Base-by-base conservation (phyloP, 805 yeast species). In the Candida morakotiae region DNA sequence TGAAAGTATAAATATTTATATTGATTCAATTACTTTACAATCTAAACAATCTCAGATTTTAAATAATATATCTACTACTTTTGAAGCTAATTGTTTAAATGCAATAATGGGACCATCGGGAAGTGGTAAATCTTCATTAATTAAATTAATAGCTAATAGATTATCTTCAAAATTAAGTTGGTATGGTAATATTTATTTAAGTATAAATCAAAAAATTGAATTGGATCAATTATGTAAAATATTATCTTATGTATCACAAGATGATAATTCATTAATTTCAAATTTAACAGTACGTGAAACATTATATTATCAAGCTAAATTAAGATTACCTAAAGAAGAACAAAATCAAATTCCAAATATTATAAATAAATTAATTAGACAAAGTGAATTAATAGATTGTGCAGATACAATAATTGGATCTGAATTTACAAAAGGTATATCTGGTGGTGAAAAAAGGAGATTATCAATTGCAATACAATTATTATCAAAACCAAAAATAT, bases 131-230 rank as follows among this genome's bases (percentile, higher is more conserved):
- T 60, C 70, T 1, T 64, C 70, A 0, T 44, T 64, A n/a, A 46
- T 65, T 24, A 62, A 61, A 34, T 50, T 44, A 28, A 42, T 65
- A 19, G 78, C 91, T 17, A 77, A 79, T 14, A 65, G 89, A 35
- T 52, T 80, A 8, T 31, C 27, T 3, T 9, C 26, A 13, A 9
- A 15, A 4, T 22, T 31, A 10, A 53, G 80, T 9, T 58, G 33
- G 17, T 30, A 24, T 6, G 42, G 42, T 17, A 26, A 23, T n/a
- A 38, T 38, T 3, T 28, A 9, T 17, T 38, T 38, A 5, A 32
- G 28, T n/a, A 26, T 21, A 18, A 23, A 35, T 22, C 37, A 31
- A 27, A 31, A 30, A 27, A 37, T 18, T 10, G 14, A 23, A 10
- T 21, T 28, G 4, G 20, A 17, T 15, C 25, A 34, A 14, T 32